A percentile compares a stretch with the other conserved stretches of the same genome.
phyloP scores from a whole-genome alignment of 805 yeast species.

The Ogataea populi-albae region DNA sequence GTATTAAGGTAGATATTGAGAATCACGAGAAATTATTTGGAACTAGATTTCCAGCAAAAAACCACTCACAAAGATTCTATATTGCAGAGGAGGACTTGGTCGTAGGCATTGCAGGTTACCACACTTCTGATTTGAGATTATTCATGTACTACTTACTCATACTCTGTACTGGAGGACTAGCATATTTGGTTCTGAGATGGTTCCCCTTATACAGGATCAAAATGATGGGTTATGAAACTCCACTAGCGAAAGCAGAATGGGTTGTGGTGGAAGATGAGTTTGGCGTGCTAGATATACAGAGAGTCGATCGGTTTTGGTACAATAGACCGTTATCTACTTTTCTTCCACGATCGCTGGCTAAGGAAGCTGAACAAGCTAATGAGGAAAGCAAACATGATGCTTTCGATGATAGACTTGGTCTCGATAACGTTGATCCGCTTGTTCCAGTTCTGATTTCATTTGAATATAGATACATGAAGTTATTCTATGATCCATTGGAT shows the following conservation, averaged over 20 bases:
- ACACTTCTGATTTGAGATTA: constrained; percentile 46
- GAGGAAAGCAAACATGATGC: constrained; percentile 29
- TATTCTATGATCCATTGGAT: constrained; percentile 82
- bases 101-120: constrained; percentile 90
- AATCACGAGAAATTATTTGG: constrained; percentile 45
- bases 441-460: constrained; percentile 70
- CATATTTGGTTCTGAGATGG: constrained; percentile 79
- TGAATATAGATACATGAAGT: constrained; percentile 77
- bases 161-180: constrained; percentile 62
- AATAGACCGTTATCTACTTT: constrained; percentile 71
- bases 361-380: constrained; percentile 19
- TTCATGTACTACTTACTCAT: constrained; percentile 53
- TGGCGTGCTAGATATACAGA: constrained; percentile 71
- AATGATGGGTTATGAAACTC: constrained; percentile 59
- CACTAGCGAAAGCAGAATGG: constrained; percentile 86
- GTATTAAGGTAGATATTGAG: constrained; percentile 25
- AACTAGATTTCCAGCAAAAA: constrained; percentile 36
- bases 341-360: constrained; percentile 34
- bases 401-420: constrained; percentile 7
- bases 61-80: constrained; percentile 75
- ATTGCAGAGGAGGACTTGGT: constrained; percentile 95
- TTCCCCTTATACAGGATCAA: constrained; percentile 70
- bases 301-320: constrained; percentile 58
- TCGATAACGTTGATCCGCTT: constrained; percentile 52
- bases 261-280: constrained; percentile 90